Conservation (phyloP, 352 stramenopile species). For the Globisporangium cystogenes region DNA sequence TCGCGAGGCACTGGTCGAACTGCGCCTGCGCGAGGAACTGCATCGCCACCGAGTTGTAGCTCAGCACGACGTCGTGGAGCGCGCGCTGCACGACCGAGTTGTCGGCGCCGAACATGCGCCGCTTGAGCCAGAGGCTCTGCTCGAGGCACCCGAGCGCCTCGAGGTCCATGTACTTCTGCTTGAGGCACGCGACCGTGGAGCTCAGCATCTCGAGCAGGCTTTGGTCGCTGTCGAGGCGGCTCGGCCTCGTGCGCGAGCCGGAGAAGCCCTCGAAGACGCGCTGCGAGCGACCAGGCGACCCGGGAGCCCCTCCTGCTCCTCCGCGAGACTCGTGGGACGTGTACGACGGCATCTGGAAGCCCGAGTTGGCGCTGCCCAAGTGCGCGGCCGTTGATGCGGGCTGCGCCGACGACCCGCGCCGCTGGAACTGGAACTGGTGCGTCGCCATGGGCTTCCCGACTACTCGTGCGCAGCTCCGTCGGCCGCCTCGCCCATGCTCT, state of each 20-base stretch:
- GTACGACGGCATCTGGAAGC: slow-evolving; percentile 41
- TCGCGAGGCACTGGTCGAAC: slow-evolving; percentile 60
- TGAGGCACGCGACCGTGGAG: slow-evolving; percentile 59
- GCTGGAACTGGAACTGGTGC: neutral
- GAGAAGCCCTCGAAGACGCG: neutral
- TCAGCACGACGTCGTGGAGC: slow-evolving; percentile 59
- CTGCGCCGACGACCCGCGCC: neutral
- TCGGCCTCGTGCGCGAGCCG: neutral
- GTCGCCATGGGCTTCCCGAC: neutral
- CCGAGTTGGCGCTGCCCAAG: slow-evolving; percentile 6
- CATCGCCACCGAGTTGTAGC: slow-evolving; percentile 79
- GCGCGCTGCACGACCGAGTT: slow-evolving; percentile 46
- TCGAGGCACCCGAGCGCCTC: slow-evolving; percentile 71
- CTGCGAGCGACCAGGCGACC: slow-evolving; percentile 13
- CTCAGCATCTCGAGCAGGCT: slow-evolving; percentile 66
- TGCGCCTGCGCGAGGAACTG: slow-evolving; percentile 43
- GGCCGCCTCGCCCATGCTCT: neutral
- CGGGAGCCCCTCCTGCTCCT: neutral
- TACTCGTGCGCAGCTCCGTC: no score
- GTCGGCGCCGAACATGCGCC: slow-evolving; percentile 66
- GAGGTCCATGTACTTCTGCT: slow-evolving; percentile 70
- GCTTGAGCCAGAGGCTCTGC: slow-evolving; percentile 70
- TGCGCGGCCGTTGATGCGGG: neutral
- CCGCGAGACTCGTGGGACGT: slow-evolving; percentile 30
- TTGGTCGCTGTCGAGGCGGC: slow-evolving; percentile 41